Base-by-base conservation (phyloP, 352 stramenopile species). In the Aphanomyces invadans region DNA sequence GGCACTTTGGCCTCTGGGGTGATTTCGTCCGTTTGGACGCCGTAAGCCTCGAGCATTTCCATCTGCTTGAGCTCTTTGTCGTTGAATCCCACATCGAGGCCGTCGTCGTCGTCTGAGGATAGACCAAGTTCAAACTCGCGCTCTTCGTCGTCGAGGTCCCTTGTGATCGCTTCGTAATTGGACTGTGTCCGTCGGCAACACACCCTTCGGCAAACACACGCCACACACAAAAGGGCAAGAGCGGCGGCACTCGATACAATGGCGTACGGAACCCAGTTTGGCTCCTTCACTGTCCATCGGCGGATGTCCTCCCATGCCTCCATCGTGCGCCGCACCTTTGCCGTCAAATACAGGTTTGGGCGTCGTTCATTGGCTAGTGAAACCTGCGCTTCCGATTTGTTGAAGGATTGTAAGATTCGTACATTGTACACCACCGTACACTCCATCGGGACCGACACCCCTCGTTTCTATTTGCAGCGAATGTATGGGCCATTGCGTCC, bases 131-230 rank as follows among this genome's bases (percentile, higher is more conserved):
- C 59, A 33, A 66, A 66, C 44, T 66, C 59, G 9, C 44, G 45
- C 46, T 66, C 59, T 60, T 66, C 59, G 2, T 29, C 44, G 19
- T 66, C 59, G 28, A 66, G 46, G 44, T 66, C 36, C 33, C 57
- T 66, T n/a, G 23, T 66, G 59, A 66, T 66, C 21, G 59, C 59
- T 60, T 66, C 59, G 59, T 66, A 66, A n/a, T 57, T 44, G 28
- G 59, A 66, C 29, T 55, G 45, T 33, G 15, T 23, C 29, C n/a
- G 17, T n/a, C 26, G 46, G 11, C 59, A 28, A 38, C 59, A 66
- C 19, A 23, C 29, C 19, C 5, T 26, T 57, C 38, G 19, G 46
- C 59, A 66, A 17, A 57, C 15, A 11, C 45, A 36, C 9, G 29
- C 54, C 12, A 66, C 9, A 4, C 39, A 19, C 7, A 53, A 44